Percentiles rank a stretch among this genome's conserved stretches.
Conservation (phyloP, 805 yeast genomes). For the Metschnikowia koreensis region DNA sequence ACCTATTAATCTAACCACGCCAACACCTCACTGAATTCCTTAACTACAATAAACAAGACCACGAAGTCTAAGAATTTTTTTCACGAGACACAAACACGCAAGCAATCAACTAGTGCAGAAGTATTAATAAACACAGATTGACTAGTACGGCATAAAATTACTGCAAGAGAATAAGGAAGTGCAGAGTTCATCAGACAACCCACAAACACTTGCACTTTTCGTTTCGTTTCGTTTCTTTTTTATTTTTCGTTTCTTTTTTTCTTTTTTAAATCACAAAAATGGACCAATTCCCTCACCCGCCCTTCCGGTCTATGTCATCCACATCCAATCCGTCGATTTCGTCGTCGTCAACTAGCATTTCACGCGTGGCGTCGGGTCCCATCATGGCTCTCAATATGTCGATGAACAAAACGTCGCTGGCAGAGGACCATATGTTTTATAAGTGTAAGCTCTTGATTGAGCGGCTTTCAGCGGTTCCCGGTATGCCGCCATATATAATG, state of each 20-base stretch:
- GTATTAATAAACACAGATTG: not conserved
- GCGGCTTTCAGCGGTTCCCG: constrained; percentile 58
- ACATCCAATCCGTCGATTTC: constrained; percentile 28
- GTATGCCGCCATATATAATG: constrained; percentile 64
- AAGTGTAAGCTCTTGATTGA: constrained; percentile 57
- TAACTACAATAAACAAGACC: not conserved
- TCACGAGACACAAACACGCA: not conserved
- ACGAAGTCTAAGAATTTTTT: not conserved
- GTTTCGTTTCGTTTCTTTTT: too few species aligned
- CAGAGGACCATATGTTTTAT: constrained; percentile 67
- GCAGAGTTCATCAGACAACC: not conserved
- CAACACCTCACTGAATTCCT: not conserved
- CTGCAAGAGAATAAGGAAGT: not conserved
- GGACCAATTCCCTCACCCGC: constrained; percentile 25
- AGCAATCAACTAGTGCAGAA: not conserved
- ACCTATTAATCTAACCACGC: not conserved
- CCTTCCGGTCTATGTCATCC: constrained; percentile 40
- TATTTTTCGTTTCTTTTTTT: too few species aligned
- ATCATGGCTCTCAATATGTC: constrained; percentile 42
- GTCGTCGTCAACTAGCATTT: constrained; percentile 32
- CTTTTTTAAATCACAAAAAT: not conserved
- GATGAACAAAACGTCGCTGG: constrained; percentile 63
- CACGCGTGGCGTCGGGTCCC: constrained; percentile 47
- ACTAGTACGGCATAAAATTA: not conserved
- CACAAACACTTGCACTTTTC: too few species aligned